Evolutionary conservation across 139 green algal genomes (phyloP).

Genomic region (Nannochloris sp.): DNA sequence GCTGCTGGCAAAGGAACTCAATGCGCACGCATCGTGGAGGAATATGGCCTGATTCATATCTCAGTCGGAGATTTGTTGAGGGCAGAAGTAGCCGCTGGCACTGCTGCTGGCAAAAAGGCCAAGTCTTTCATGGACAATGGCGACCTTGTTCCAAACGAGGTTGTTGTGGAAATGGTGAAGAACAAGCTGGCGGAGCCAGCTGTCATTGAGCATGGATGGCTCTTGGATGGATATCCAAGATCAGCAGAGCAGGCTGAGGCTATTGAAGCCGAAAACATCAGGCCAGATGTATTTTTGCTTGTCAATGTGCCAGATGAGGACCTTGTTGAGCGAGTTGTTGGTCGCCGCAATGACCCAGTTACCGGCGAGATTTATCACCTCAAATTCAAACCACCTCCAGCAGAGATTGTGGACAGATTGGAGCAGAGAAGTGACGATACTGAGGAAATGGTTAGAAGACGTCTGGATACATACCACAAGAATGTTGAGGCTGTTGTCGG

Average conservation of each 20-base stretch:
- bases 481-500: conserved; percentile 71
- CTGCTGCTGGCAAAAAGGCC: conserved; percentile 57
- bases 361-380: conserved; percentile 91
- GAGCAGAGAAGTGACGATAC: conserved; percentile 84
- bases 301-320: conserved; percentile 89
- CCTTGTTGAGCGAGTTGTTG: conserved; percentile 90
- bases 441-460: conserved; percentile 75
- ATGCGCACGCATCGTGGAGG: conserved; percentile 74
- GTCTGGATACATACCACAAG: conserved; percentile 62
- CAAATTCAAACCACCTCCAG: conserved; percentile 79
- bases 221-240: conserved; percentile 96
- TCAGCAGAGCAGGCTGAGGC: conserved; percentile 84
- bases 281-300: conserved; percentile 90
- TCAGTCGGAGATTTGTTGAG: conserved; percentile 92
- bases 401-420: conserved; percentile 58
- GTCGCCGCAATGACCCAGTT: conserved; percentile 82
- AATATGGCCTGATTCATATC: conserved; percentile 93
- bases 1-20: conserved; percentile 97
- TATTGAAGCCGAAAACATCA: conserved; percentile 83
- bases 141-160: conserved; percentile 88
- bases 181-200: conserved; percentile 43
- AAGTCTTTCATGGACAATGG: conserved; percentile 93
- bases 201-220: conserved; percentile 69
- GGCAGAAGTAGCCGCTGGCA: conserved; percentile 84
- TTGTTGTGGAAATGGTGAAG: conserved; percentile 89